phyloP scores from a whole-genome alignment of 768 basidiomycete genomes.

The Megacollybia marginata region DNA sequence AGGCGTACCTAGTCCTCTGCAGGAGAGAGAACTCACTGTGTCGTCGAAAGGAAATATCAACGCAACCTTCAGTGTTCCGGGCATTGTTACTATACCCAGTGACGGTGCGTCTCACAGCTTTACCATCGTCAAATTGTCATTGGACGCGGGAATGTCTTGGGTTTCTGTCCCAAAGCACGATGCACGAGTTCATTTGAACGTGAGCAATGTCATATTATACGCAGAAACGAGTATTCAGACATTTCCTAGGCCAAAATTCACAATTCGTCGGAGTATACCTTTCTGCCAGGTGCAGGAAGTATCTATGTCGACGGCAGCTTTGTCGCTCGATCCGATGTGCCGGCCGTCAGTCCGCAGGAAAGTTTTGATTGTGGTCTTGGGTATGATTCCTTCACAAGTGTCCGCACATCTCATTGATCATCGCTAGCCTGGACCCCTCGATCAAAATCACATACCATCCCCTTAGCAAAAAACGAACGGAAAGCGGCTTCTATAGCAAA shows the following conservation, averaged over 20 bases:
- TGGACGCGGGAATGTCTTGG: constrained; percentile 36
- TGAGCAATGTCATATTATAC: constrained; percentile 6
- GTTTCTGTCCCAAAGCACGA: constrained; percentile 32
- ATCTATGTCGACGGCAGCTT: constrained; percentile 53
- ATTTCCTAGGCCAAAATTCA: constrained; percentile 35
- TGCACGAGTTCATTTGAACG: constrained; percentile 30
- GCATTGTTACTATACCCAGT: constrained; percentile 32
- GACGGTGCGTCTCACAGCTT: constrained; percentile 34
- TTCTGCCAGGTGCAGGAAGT: constrained; percentile 39
- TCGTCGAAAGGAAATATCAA: constrained; percentile 29
- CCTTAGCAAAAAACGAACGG: constrained; percentile 23
- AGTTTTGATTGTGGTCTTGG: constrained; percentile 39
- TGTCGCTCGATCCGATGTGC: constrained; percentile 39
- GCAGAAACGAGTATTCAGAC: neutral
- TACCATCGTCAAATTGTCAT: constrained; percentile 27
- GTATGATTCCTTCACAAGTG: constrained; percentile 16
- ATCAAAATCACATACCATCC: constrained; percentile 34
- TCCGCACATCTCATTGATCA: neutral
- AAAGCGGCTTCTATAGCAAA: constrained; percentile 27
- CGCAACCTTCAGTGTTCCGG: constrained; percentile 35
- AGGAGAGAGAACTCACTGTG: constrained; percentile 18
- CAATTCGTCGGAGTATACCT: constrained; percentile 46
- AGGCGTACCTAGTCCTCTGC: neutral
- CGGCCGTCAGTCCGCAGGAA: constrained; percentile 33
- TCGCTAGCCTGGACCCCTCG: constrained; percentile 29